These are phyloP conservation scores for Pleomassaria siparia DNA, from an alignment of 2,329 filamentous ascomycete species.

Conservation along the genomic window DNA sequence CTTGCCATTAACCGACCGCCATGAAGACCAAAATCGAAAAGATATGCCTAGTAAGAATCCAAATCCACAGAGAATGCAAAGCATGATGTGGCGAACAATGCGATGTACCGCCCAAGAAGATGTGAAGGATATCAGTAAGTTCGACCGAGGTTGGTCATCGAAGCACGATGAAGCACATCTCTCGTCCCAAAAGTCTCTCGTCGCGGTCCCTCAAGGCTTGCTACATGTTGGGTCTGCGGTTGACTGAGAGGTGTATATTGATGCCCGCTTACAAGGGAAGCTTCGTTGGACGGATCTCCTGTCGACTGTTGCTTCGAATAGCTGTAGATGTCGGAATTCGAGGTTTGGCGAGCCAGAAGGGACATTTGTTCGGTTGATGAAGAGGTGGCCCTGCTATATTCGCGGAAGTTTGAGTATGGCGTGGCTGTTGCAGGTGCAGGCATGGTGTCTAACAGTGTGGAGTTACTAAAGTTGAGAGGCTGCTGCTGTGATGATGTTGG, in stretches of 20 bases:
- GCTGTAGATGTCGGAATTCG: constrained; percentile 42
- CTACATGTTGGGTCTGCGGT: constrained; percentile 13
- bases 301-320: constrained; percentile 40
- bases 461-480: constrained; percentile 28
- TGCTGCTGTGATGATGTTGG: constrained; percentile 2
- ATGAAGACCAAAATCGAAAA: neutral
- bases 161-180: constrained; percentile 10
- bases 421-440: constrained; percentile 17
- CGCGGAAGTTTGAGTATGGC: constrained; percentile 29
- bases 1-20: neutral
- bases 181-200: constrained; percentile 15
- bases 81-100: neutral
- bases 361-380: constrained; percentile 18
- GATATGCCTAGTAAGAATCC: neutral
- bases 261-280: constrained; percentile 45
- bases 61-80: neutral
- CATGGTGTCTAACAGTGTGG: constrained; percentile 24
- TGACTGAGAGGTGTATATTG: constrained; percentile 39
- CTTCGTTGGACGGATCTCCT: constrained; percentile 23
- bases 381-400: constrained; percentile 20
- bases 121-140: constrained; percentile 10
- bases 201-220: constrained; percentile 13
- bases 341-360: constrained; percentile 31
- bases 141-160: constrained; percentile 18
- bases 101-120: neutral